Evolutionary conservation across 129 eudicot species (phyloP).

Genomic region (Tagetes erecta): DNA sequence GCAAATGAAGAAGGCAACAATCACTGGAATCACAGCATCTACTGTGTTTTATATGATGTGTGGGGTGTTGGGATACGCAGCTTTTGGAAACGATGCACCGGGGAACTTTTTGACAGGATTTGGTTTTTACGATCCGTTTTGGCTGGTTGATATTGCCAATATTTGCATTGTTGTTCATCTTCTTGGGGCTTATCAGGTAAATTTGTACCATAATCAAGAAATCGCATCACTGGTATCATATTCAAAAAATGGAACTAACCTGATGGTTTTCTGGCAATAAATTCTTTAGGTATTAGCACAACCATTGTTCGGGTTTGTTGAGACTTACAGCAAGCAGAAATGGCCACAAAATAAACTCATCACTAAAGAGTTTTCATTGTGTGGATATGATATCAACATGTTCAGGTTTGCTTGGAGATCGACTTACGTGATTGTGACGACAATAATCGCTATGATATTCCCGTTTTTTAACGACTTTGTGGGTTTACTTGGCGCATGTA

Average conservation of each 20-base stretch:
- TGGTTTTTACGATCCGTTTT: slow-evolving; percentile 75
- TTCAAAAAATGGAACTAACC: slow-evolving; percentile 20
- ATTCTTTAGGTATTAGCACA: slow-evolving; percentile 54
- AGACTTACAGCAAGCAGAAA: slow-evolving; percentile 43
- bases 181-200: slow-evolving; percentile 87
- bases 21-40: slow-evolving; percentile 42
- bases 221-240: slow-evolving; percentile 12
- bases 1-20: slow-evolving; percentile 68
- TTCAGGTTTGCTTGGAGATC: slow-evolving; percentile 71
- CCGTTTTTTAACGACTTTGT: slow-evolving; percentile 81
- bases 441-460: slow-evolving; percentile 56
- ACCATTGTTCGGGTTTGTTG: slow-evolving; percentile 62
- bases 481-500: slow-evolving; percentile 66
- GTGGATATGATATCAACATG: slow-evolving; percentile 37
- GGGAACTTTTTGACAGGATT: slow-evolving; percentile 85
- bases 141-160: slow-evolving; percentile 70
- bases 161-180: slow-evolving; percentile 70
- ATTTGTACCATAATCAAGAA: background rate
- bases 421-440: slow-evolving; percentile 48
- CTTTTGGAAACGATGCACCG: slow-evolving; percentile 70
- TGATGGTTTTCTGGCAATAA: background rate
- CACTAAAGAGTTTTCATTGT: slow-evolving; percentile 28
- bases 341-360: slow-evolving; percentile 60
- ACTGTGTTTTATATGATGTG: slow-evolving; percentile 62
- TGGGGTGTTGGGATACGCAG: slow-evolving; percentile 65